phyloP scores from a whole-genome alignment of 2,329 filamentous ascomycete genomes.

The Colletotrichum graminicola region DNA sequence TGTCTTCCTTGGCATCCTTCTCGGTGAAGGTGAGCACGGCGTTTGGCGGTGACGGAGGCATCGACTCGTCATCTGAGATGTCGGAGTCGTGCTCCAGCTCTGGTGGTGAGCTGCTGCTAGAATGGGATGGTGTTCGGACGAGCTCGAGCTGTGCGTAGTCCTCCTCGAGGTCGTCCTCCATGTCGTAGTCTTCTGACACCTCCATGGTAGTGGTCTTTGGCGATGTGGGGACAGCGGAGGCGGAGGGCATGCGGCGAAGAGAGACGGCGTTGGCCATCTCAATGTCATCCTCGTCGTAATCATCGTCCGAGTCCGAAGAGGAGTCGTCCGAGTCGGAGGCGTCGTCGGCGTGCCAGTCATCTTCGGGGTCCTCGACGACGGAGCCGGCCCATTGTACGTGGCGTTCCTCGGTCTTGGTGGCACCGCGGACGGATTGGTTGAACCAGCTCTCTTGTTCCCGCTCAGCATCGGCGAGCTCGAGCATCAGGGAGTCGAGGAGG shows the following conservation, averaged over 20 bases:
- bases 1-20: conserved; percentile 62
- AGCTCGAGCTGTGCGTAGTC: conserved; percentile 75
- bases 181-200: conserved; percentile 57
- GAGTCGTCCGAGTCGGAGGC: conserved; percentile 64
- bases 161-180: conserved; percentile 70
- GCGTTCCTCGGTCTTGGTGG: conserved; percentile 67
- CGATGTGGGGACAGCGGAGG: conserved; percentile 42
- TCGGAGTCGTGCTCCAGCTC: conserved; percentile 78
- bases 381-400: conserved; percentile 91
- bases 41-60: conserved; percentile 78
- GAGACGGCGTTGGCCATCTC: conserved; percentile 65
- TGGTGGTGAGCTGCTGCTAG: conserved; percentile 67
- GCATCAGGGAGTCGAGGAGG: conserved; percentile 95
- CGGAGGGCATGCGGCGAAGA: conserved; percentile 60
- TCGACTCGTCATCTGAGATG: conserved; percentile 77
- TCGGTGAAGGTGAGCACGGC: conserved; percentile 70
- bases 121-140: conserved; percentile 76
- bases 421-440: conserved; percentile 91
- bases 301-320: conserved; percentile 54
- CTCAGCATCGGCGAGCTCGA: conserved; percentile 91
- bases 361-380: conserved; percentile 78
- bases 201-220: conserved; percentile 49
- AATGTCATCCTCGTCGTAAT: conserved; percentile 69
- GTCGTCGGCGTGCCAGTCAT: conserved; percentile 77
- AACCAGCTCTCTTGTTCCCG: conserved; percentile 97